phyloP scores from a whole-genome alignment of 208 protist species.

The Acanthamoeba polyphaga region DNA sequence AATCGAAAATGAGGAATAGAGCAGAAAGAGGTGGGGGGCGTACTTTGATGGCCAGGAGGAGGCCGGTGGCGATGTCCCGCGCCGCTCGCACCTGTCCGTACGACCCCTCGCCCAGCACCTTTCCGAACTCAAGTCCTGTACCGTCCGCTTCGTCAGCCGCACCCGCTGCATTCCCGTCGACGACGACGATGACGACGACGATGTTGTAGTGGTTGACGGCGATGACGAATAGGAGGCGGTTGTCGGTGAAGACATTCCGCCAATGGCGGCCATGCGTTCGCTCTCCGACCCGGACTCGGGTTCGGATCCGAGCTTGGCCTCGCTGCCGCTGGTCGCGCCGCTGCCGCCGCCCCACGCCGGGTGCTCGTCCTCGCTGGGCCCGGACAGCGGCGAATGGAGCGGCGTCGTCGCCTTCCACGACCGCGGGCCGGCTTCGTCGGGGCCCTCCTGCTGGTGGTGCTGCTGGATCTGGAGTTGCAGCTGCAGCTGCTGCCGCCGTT shows the following conservation, averaged over 20 bases:
- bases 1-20: too few species aligned
- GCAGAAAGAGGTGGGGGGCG: too few species aligned
- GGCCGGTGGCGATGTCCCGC: not conserved
- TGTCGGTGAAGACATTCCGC: not conserved
- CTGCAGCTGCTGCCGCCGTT: not conserved
- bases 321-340: not conserved
- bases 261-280: too few species aligned
- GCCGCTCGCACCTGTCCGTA: conserved; percentile 60
- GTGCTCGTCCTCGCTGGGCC: too few species aligned
- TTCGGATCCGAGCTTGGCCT: not conserved
- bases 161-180: not conserved
- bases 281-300: not conserved
- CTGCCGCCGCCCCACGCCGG: too few species aligned
- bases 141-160: not conserved
- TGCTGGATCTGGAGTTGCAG: not conserved
- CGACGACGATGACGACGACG: not conserved
- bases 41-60: conserved; percentile 4
- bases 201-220: not conserved
- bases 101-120: conserved; percentile 46
- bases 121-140: conserved; percentile 49
- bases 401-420: too few species aligned
- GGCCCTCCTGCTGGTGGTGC: too few species aligned
- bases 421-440: too few species aligned
- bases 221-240: not conserved
- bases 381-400: too few species aligned